A percentile compares a stretch with the other conserved stretches of the same genome.
Conservation (phyloP, 2,329 filamentous ascomycete genomes). For the Verticillium nubilum region DNA sequence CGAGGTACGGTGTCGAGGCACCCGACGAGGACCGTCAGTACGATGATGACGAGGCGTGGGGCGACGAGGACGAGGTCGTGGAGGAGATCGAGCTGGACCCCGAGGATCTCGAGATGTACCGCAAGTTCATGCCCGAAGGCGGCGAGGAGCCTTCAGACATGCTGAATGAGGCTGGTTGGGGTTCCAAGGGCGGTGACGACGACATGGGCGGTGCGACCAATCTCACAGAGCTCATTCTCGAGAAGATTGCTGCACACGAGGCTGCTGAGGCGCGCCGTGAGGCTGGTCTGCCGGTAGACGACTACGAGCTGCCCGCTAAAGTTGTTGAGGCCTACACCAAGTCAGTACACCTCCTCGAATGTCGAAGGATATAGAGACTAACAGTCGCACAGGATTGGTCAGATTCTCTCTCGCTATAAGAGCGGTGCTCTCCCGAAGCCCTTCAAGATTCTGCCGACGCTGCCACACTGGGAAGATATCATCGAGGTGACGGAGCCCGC, state of each 20-base stretch:
- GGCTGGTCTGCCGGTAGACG: slow-evolving; percentile 60
- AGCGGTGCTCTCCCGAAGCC: slow-evolving; percentile 95
- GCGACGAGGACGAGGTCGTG: slow-evolving; percentile 68
- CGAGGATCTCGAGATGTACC: slow-evolving; percentile 82
- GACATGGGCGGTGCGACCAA: slow-evolving; percentile 57
- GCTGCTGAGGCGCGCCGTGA: slow-evolving; percentile 49
- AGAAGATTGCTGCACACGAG: slow-evolving; percentile 91
- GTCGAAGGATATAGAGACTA: slow-evolving; percentile 3
- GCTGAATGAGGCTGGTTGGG: slow-evolving; percentile 57
- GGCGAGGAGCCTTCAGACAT: slow-evolving; percentile 61
- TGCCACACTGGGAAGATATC: slow-evolving; percentile 88
- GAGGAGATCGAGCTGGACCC: slow-evolving; percentile 80
- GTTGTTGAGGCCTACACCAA: slow-evolving; percentile 93
- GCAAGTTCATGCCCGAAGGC: slow-evolving; percentile 75
- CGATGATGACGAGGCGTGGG: slow-evolving; percentile 64
- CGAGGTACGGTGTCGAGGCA: slow-evolving; percentile 58
- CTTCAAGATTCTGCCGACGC: slow-evolving; percentile 91
- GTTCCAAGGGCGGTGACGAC: slow-evolving; percentile 36
- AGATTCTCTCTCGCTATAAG: slow-evolving; percentile 88
- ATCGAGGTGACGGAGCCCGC: slow-evolving; percentile 80
- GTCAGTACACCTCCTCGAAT: slow-evolving; percentile 34
- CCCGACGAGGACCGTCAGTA: slow-evolving; percentile 40
- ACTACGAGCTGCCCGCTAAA: slow-evolving; percentile 81
- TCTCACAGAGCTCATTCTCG: slow-evolving; percentile 85
- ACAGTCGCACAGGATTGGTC: slow-evolving; percentile 59